Evolutionary conservation across 2,329 filamentous ascomycete genomes (phyloP), one percentile per base, ranked within the genome.

Genomic region (Neonectria faginata): DNA sequence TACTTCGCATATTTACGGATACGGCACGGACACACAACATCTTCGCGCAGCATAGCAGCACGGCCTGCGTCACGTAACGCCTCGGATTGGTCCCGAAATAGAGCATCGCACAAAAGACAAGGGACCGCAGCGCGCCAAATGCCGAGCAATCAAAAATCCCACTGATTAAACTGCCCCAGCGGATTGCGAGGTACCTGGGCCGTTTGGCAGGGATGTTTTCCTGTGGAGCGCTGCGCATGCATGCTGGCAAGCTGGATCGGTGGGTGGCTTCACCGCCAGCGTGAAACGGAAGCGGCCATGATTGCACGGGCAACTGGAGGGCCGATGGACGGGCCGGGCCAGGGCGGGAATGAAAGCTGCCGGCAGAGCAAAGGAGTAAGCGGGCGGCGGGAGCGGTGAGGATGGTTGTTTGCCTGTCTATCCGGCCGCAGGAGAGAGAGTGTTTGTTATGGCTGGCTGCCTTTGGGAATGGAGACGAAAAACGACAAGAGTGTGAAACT

Each of bases 201-300:
- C 5, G 39, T 27, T 27, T 52, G 48, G 47, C 61, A 56, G 52
- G 56, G 56, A 45, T 64, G 44, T 12, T 64, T 56, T 44, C 36
- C 57, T 52, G 61, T 59, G 61, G 61, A 44, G 61, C 56, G n/a
- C n/a, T n/a, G n/a, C n/a, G n/a, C n/a, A n/a, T n/a, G n/a, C n/a
- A n/a, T 56, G 48, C 44, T 39, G 16, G 36, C 36, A 54, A 20
- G 55, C 61, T 56, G 51, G 61, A 64, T 64, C 56, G 61, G 61
- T 54, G 51, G 51, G 60, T 62, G 60, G 61, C 51, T 53, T 64
- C 61, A 64, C 61, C 61, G 61, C 61, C 56, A 64, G 61, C 56
- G 61, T 45, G 54, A 53, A 60, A 36, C 51, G 56, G 56, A 56
- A 50, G 25, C 61, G 27, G 31, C 56, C 39, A 47, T 36, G 61